Evolutionary conservation across 148 eudicot species (phyloP).

Genomic region (Arctostaphylos glauca): DNA sequence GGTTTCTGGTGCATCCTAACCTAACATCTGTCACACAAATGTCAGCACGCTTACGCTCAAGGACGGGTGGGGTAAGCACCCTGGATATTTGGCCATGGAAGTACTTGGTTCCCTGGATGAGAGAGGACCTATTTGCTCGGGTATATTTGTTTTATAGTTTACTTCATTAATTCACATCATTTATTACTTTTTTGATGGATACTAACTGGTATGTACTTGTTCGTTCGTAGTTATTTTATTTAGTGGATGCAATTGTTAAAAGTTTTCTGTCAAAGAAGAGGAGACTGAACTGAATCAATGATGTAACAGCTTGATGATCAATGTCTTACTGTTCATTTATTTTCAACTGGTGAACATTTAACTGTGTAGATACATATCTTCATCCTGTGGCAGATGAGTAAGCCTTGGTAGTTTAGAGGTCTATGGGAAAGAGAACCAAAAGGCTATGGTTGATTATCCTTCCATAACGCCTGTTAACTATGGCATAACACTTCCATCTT

Average conservation of each 20-base stretch:
- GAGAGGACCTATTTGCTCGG: constrained; percentile 89
- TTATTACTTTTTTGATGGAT: not conserved
- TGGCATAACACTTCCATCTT: not conserved
- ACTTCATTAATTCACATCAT: not conserved
- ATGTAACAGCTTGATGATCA: not conserved
- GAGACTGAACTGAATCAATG: not conserved
- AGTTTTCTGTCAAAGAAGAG: not conserved
- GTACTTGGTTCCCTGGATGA: constrained; percentile 98
- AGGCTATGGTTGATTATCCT: not conserved
- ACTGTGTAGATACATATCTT: not conserved
- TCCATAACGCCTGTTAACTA: not conserved
- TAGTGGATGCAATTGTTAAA: not conserved
- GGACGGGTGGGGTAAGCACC: constrained; percentile 56
- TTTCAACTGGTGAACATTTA: not conserved
- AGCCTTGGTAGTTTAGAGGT: not conserved
- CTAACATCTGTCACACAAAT: constrained; percentile 63
- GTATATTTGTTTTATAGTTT: constrained; percentile 39
- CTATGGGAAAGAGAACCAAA: not conserved
- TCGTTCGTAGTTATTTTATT: not conserved
- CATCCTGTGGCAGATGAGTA: not conserved
- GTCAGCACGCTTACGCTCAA: constrained; percentile 53
- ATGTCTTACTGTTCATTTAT: not conserved
- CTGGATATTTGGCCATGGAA: constrained; percentile 99
- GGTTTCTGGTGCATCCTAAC: constrained; percentile 89
- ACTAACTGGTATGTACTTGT: not conserved